Percentiles rank a stretch among this genome's conserved stretches.
Conservation (phyloP, 805 yeast species). For the Saccharomyces kudriavzevii region DNA sequence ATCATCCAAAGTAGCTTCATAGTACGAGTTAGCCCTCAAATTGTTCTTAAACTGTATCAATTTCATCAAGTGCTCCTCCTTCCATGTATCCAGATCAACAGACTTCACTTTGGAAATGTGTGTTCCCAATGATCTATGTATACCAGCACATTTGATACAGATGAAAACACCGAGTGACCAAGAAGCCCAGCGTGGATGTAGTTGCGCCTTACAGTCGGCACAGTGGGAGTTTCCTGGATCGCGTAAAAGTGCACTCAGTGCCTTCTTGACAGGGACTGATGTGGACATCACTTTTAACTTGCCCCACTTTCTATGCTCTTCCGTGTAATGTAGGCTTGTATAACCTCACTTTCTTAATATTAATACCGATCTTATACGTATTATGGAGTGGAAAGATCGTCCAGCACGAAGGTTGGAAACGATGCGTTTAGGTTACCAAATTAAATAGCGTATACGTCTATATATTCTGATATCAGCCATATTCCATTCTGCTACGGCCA, state of each 20-base stretch:
- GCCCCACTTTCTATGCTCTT: not conserved
- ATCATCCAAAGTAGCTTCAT: slow-evolving; percentile 63
- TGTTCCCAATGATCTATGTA: slow-evolving; percentile 91
- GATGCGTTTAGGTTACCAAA: not conserved
- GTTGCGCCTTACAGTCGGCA: slow-evolving; percentile 82
- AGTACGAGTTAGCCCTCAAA: slow-evolving; percentile 58
- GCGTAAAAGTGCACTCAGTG: slow-evolving; percentile 63
- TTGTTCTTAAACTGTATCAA: slow-evolving; percentile 84
- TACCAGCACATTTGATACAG: slow-evolving; percentile 92
- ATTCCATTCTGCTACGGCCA: not conserved
- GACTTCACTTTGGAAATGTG: slow-evolving; percentile 90
- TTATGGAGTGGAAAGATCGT: not conserved
- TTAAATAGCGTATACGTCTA: not conserved
- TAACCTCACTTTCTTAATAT: not conserved
- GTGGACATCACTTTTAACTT: slow-evolving; percentile 42
- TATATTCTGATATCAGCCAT: not conserved
- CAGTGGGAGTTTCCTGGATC: slow-evolving; percentile 73
- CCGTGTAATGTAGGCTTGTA: not conserved
- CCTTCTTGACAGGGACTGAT: slow-evolving; percentile 35
- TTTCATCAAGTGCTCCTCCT: slow-evolving; percentile 76
- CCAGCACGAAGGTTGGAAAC: not conserved
- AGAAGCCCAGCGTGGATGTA: slow-evolving; percentile 96
- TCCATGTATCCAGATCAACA: slow-evolving; percentile 94
- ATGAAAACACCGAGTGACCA: slow-evolving; percentile 92
- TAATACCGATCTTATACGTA: not conserved